A percentile compares a stretch with the other conserved stretches of the same genome.
phyloP scores from a whole-genome alignment of 768 basidiomycete species.

The Hortiboletus campestris region DNA sequence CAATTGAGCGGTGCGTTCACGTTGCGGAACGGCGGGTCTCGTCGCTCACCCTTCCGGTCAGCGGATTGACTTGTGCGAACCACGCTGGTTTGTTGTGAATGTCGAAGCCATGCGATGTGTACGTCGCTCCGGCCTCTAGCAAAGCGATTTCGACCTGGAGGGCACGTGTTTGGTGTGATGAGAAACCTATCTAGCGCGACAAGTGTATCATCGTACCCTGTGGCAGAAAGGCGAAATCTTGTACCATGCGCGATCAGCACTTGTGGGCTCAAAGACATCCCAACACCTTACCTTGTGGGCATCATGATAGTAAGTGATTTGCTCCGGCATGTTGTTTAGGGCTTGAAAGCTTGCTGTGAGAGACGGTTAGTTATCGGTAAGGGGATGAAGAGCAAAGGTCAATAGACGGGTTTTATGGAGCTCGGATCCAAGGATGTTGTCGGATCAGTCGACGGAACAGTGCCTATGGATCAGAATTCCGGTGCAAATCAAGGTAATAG shows the following conservation, averaged over 20 bases:
- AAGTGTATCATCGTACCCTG: slow-evolving; percentile 35
- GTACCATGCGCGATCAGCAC: background rate
- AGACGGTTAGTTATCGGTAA: background rate
- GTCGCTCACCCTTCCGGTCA: slow-evolving; percentile 49
- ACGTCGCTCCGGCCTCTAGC: slow-evolving; percentile 48
- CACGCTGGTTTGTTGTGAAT: slow-evolving; percentile 63
- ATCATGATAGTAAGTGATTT: slow-evolving; percentile 40
- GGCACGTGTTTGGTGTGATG: background rate
- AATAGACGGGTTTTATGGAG: background rate
- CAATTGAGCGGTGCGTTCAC: background rate
- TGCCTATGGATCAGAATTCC: background rate
- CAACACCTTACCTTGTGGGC: slow-evolving; percentile 37
- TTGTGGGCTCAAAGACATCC: background rate
- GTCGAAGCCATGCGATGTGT: slow-evolving; percentile 53
- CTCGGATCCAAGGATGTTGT: background rate
- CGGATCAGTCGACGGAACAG: no score
- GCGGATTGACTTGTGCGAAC: slow-evolving; percentile 64
- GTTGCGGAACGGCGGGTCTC: background rate
- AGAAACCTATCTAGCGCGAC: background rate
- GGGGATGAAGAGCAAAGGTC: background rate
- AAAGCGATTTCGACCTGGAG: slow-evolving; percentile 56
- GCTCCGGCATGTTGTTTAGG: slow-evolving; percentile 18
- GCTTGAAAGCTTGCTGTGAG: background rate
- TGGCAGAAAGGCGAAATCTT: slow-evolving; percentile 58
- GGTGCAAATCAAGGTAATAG: no score